phyloP scores from a whole-genome alignment of 2,329 filamentous ascomycete genomes.

The Ustulina deusta region DNA sequence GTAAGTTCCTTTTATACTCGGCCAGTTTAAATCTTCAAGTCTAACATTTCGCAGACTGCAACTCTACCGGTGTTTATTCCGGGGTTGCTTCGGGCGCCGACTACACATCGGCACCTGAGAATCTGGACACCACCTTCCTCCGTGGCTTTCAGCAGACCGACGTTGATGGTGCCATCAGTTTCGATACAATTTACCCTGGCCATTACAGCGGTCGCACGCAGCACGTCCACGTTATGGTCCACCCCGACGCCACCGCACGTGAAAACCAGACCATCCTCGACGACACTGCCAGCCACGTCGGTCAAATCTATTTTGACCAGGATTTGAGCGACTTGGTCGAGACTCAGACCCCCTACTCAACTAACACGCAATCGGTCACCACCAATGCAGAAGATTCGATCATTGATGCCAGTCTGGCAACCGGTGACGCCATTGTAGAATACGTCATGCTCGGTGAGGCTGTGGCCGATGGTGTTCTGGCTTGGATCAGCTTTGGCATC shows the following conservation, averaged over 20 bases:
- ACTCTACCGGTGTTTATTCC: conserved; percentile 32
- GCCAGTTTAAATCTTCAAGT: not conserved
- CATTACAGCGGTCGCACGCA: conserved; percentile 33
- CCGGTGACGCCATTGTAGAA: conserved; percentile 26
- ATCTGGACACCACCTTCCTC: conserved; percentile 21
- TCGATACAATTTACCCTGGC: conserved; percentile 34
- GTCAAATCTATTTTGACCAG: conserved; percentile 36
- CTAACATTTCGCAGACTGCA: conserved; percentile 8
- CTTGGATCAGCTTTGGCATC: conserved; percentile 32
- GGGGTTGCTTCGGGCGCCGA: conserved; percentile 22
- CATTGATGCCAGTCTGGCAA: conserved; percentile 4
- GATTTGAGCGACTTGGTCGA: conserved; percentile 12
- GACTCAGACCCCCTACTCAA: conserved; percentile 13
- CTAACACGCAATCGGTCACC: conserved; percentile 28
- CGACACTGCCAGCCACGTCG: conserved; percentile 12
- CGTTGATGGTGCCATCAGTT: conserved; percentile 22
- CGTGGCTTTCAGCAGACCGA: conserved; percentile 36
- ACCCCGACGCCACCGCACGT: conserved; percentile 15
- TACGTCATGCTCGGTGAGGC: conserved; percentile 18
- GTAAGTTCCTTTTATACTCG: conserved; percentile 8
- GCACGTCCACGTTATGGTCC: conserved; percentile 35
- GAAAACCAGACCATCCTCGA: conserved; percentile 11
- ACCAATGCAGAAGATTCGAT: conserved; percentile 28
- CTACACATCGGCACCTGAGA: conserved; percentile 10
- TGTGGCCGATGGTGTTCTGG: conserved; percentile 27